Evolutionary conservation across 108 stramenopile species (phyloP).

Genomic region (Nitzschia sp.): DNA sequence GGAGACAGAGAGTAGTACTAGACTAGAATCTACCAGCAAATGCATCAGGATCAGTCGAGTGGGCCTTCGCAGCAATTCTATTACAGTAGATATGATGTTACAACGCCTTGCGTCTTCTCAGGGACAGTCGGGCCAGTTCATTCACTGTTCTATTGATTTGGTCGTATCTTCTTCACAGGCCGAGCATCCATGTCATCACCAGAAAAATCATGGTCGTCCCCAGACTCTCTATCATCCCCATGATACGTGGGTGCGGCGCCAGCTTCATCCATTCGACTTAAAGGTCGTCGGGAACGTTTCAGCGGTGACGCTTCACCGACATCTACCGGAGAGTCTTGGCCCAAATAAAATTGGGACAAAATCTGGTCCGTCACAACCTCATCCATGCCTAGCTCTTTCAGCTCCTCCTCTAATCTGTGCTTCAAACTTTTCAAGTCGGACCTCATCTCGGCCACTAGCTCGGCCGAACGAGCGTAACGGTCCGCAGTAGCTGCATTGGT

Average conservation of each 20-base stretch:
- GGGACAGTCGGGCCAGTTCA: no score
- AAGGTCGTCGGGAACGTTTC: constrained; percentile 5
- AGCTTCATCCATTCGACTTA: neutral
- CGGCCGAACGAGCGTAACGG: constrained; percentile 59
- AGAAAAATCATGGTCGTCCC: constrained; percentile 22
- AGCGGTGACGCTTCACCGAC: constrained; percentile 23
- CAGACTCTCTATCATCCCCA: neutral
- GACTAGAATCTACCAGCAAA: no score
- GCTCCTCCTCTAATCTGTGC: constrained; percentile 62
- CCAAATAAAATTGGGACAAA: constrained; percentile 30
- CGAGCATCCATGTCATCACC: constrained; percentile 33
- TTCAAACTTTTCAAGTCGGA: constrained; percentile 76
- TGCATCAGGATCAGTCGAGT: no score
- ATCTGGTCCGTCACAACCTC: constrained; percentile 29
- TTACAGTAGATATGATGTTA: no score
- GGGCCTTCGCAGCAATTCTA: no score
- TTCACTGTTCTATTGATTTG: constrained; percentile 23
- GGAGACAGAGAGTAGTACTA: neutral
- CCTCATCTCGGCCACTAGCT: constrained; percentile 76
- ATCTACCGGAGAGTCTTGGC: constrained; percentile 21
- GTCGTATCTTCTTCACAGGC: constrained; percentile 26
- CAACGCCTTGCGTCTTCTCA: no score
- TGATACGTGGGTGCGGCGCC: neutral
- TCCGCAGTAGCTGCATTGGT: constrained; percentile 51
- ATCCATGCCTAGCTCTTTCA: constrained; percentile 60